Evolutionary conservation across 139 green algal species (phyloP).

Genomic region (Coelastrella sp.): DNA sequence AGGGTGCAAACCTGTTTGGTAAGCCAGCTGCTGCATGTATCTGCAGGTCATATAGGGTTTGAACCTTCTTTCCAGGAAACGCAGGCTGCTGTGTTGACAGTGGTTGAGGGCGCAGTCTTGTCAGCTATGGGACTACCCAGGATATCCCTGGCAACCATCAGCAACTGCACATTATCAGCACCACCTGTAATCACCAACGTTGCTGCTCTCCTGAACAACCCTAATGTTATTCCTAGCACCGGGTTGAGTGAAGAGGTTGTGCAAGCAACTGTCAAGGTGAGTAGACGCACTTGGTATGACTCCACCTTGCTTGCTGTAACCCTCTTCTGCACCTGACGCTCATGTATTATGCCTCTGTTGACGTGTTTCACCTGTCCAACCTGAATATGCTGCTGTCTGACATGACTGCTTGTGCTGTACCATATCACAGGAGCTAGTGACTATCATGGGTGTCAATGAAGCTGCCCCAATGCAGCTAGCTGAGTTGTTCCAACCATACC

Average conservation of each 20-base stretch:
- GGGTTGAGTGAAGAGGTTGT: conserved; percentile 62
- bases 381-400: too few relatives aligned
- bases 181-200: background rate
- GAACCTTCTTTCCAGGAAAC: conserved; percentile 69
- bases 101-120: conserved; percentile 63
- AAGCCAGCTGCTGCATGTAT: background rate
- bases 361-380: too few relatives aligned
- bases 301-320: too few relatives aligned
- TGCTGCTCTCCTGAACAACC: conserved; percentile 14
- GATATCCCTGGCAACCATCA: conserved; percentile 54
- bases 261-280: conserved; percentile 53
- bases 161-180: conserved; percentile 19
- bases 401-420: too few relatives aligned
- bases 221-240: conserved; percentile 57
- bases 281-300: background rate
- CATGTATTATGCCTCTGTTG: too few relatives aligned
- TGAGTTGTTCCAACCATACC: conserved; percentile 59
- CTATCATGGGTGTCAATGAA: conserved; percentile 62
- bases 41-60: conserved; percentile 58
- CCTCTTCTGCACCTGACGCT: too few relatives aligned
- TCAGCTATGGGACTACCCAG: conserved; percentile 64
- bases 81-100: conserved; percentile 59
- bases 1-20: background rate
- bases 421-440: conserved; percentile 55
- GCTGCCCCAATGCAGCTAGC: conserved; percentile 63